Conservation (phyloP, 31 red algal species). For the Porphyra umbilicalis region DNA sequence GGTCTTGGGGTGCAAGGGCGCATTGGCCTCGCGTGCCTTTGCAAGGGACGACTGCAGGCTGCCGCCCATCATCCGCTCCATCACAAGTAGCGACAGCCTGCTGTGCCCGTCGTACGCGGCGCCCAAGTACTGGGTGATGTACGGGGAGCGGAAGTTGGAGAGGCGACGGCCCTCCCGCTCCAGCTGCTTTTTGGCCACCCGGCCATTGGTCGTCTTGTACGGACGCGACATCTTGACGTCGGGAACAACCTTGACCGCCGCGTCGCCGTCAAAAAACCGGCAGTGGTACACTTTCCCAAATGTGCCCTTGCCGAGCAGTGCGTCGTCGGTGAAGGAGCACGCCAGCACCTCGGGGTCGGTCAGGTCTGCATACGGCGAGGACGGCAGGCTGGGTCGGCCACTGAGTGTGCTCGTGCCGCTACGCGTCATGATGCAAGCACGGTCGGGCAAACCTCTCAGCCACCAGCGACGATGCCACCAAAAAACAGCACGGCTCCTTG, state of each 20-base stretch:
- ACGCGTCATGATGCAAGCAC: too few relatives aligned
- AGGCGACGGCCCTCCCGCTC: conserved; percentile 54
- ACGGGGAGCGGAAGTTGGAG: conserved; percentile 16
- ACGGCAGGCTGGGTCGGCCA: too few relatives aligned
- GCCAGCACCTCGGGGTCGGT: conserved; percentile 23
- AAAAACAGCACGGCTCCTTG: too few relatives aligned
- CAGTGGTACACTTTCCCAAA: conserved; percentile 61
- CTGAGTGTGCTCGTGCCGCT: too few relatives aligned
- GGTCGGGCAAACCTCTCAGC: too few relatives aligned
- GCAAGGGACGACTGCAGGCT: conserved; percentile 20
- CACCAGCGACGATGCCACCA: too few relatives aligned
- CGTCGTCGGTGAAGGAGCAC: conserved; percentile 16
- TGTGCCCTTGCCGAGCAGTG: conserved; percentile 43
- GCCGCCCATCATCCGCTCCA: conserved; percentile 57
- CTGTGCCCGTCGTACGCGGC: conserved; percentile 19
- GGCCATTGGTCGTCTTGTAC: conserved; percentile 6
- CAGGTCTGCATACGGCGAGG: background rate
- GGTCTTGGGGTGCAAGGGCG: conserved; percentile 20
- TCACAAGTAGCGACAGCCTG: conserved; percentile 20
- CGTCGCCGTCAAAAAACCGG: conserved; percentile 14
- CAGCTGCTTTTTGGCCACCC: conserved; percentile 40
- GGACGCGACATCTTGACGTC: conserved; percentile 29
- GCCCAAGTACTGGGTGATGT: conserved; percentile 54
- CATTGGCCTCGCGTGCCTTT: conserved; percentile 18
- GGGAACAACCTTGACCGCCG: conserved; percentile 70